Conservation (phyloP, 208 protist genomes). For the Leishmania major region DNA sequence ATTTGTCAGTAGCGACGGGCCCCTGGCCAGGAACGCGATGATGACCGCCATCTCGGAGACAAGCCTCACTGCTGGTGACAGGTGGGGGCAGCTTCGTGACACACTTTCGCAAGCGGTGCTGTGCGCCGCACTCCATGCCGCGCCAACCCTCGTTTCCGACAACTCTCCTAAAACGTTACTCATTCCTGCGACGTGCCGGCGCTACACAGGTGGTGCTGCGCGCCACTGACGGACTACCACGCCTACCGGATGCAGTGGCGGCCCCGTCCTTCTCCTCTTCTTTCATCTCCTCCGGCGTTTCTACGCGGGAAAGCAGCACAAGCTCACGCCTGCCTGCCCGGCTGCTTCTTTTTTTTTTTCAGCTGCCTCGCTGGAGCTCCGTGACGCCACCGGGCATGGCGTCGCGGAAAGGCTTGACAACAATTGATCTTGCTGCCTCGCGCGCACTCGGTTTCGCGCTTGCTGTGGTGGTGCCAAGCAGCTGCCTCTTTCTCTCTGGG, state of each 20-base stretch:
- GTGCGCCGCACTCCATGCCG: neutral
- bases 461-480: neutral
- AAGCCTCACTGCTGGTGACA: neutral
- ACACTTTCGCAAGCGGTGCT: neutral
- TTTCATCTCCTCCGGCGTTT: neutral
- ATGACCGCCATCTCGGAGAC: neutral
- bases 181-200: neutral
- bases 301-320: neutral
- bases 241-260: neutral
- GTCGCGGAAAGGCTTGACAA: neutral
- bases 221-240: neutral
- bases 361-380: neutral
- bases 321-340: neutral
- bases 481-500: neutral
- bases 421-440: neutral
- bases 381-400: neutral
- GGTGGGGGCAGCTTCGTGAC: neutral
- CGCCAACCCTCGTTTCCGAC: neutral
- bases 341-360: conserved; percentile 12
- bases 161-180: conserved; percentile 1
- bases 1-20: neutral
- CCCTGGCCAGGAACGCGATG: neutral
- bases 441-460: neutral
- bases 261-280: neutral
- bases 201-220: neutral